Conservation (phyloP, 805 yeast genomes). For the Pichia deserticola region DNA sequence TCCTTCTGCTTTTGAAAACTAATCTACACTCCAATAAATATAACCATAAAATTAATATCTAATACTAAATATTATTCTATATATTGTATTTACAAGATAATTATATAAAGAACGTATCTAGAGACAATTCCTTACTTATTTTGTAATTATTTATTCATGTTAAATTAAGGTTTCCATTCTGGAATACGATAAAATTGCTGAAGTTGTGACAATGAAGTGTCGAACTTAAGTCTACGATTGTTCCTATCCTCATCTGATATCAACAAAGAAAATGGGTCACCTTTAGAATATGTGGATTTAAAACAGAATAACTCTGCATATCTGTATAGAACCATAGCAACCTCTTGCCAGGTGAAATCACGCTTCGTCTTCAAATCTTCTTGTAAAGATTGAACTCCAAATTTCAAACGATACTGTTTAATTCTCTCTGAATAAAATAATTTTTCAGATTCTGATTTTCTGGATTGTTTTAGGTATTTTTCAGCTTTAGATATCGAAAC, state of each 20-base stretch:
- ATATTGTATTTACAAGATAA: no score
- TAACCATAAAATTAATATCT: no score
- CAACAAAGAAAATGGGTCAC: neutral
- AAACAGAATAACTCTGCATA: constrained; percentile 19
- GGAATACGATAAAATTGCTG: constrained; percentile 10
- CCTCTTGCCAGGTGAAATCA: constrained; percentile 13
- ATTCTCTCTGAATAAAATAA: constrained; percentile 7
- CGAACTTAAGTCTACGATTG: constrained; percentile 1
- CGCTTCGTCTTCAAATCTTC: constrained; percentile 3
- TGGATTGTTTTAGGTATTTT: constrained; percentile 8
- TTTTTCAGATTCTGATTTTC: neutral
- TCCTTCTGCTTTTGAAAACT: no score
- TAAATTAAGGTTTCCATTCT: neutral
- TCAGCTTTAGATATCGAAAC: constrained; percentile 18
- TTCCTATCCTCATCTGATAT: constrained; percentile 1
- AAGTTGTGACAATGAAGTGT: neutral
- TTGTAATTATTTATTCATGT: no score
- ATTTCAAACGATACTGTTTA: constrained; percentile 10
- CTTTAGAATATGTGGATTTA: constrained; percentile 16
- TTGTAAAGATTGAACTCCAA: constrained; percentile 16
- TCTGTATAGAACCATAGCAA: constrained; percentile 15
- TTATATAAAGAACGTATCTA: no score
- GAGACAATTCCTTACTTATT: no score
- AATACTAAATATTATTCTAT: no score
- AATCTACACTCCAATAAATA: no score